A percentile compares a stretch with the other conserved stretches of the same genome.
Conservation (phyloP, 306 rosid species). For the Chamaecrista fasciculata region DNA sequence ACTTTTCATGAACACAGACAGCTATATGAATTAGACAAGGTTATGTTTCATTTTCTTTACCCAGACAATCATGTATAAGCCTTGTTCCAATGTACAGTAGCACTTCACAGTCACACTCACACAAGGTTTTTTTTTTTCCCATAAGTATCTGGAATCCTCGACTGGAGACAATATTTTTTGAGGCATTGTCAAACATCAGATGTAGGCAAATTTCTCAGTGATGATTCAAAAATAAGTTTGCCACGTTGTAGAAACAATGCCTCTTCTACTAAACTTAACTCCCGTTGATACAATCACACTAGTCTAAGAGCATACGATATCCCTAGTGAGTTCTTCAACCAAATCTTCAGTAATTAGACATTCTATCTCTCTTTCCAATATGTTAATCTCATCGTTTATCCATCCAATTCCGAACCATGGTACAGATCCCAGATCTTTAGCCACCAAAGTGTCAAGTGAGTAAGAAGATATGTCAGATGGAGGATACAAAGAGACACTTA, state of each 20-base stretch:
- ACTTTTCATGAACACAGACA: constrained; percentile 25
- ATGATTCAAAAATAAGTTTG: no score
- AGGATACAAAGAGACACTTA: constrained; percentile 44
- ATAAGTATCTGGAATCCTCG: no score
- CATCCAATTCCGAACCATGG: constrained; percentile 64
- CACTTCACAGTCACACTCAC: constrained; percentile 26
- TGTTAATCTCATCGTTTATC: constrained; percentile 50
- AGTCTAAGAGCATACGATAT: constrained; percentile 40
- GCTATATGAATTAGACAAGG: constrained; percentile 37
- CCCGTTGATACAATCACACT: no score
- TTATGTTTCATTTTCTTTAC: constrained; percentile 32
- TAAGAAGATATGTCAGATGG: constrained; percentile 37
- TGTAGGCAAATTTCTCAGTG: no score
- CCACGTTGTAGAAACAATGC: no score
- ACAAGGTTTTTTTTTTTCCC: no score
- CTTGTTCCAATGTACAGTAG: constrained; percentile 27
- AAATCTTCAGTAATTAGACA: constrained; percentile 62
- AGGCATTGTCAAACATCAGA: no score
- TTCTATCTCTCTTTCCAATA: constrained; percentile 63
- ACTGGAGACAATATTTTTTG: no score
- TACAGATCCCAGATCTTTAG: constrained; percentile 51
- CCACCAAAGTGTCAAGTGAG: constrained; percentile 67
- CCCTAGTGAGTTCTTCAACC: constrained; percentile 66
- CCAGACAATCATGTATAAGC: constrained; percentile 32
- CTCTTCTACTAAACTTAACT: no score